A percentile compares a stretch with the other conserved stretches of the same genome.
Evolutionary conservation across 169 alveolate genomes (phyloP).

Genomic region (Toxoplasma gondii): DNA sequence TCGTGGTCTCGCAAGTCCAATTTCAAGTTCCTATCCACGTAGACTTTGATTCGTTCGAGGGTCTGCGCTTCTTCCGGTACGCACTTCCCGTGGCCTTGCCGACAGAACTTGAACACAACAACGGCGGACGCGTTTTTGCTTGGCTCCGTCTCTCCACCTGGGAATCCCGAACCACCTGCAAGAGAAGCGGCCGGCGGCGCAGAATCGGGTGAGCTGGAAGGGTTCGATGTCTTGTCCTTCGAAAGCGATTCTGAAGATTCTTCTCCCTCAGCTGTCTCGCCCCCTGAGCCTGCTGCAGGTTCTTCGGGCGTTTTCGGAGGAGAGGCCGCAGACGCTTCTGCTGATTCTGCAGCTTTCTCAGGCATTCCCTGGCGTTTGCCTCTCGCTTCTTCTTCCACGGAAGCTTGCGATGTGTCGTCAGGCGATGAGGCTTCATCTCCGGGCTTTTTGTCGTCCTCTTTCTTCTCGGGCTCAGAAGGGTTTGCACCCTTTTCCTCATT

Average conservation of each 20-base stretch:
- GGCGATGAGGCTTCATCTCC: not conserved
- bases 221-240: too few relatives aligned
- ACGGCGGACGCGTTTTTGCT: not conserved
- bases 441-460: too few relatives aligned
- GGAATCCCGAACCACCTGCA: too few relatives aligned
- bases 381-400: not conserved
- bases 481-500: too few relatives aligned
- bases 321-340: not conserved
- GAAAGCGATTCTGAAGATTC: too few relatives aligned
- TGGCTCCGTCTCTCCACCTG: not conserved
- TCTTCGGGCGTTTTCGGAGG: not conserved
- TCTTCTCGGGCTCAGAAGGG: too few relatives aligned
- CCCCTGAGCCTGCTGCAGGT: not conserved
- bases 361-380: not conserved
- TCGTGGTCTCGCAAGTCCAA: not conserved
- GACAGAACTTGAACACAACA: not conserved
- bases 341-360: not conserved
- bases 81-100: not conserved
- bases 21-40: not conserved
- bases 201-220: too few relatives aligned
- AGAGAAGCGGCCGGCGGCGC: too few relatives aligned
- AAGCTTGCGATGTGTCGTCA: not conserved
- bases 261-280: too few relatives aligned
- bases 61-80: not conserved
- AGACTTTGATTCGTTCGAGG: not conserved